A percentile compares a stretch with the other conserved stretches of the same genome.
These are phyloP conservation scores for Brassica hybrid DNA, from an alignment of 441 rosid genomes.

Conservation along the genomic window DNA sequence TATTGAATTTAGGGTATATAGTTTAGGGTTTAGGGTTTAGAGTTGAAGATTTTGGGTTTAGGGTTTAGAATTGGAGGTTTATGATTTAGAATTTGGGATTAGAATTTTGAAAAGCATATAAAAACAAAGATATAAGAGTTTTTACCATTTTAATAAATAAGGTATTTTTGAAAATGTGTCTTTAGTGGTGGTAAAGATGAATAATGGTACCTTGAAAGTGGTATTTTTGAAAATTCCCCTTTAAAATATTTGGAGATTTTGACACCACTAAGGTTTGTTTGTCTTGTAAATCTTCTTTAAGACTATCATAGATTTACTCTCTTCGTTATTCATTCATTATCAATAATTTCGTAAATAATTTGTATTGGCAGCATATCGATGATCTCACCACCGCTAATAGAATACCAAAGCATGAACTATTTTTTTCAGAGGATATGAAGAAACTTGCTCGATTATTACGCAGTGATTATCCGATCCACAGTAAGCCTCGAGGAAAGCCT, in stretches of 20 bases:
- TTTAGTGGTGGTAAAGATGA: too few species aligned
- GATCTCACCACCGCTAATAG: not conserved
- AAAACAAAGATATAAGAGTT: too few species aligned
- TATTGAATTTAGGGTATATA: too few species aligned
- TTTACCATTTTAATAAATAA: too few species aligned
- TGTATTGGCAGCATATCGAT: slow-evolving; percentile 13
- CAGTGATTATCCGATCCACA: slow-evolving; percentile 10
- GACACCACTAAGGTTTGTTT: slow-evolving; percentile 28
- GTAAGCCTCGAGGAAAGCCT: slow-evolving; percentile 23
- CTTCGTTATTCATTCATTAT: not conserved
- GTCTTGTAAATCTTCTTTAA: slow-evolving; percentile 22
- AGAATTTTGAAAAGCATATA: too few species aligned
- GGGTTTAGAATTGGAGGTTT: too few species aligned
- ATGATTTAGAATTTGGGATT: too few species aligned
- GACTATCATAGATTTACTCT: slow-evolving; percentile 1
- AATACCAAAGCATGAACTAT: not conserved
- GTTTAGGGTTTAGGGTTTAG: too few species aligned
- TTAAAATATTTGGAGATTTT: slow-evolving; percentile 6
- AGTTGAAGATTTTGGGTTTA: too few species aligned
- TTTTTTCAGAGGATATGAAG: not conserved
- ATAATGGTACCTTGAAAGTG: too few species aligned
- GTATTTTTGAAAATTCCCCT: too few species aligned
- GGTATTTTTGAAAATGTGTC: too few species aligned
- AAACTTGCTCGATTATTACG: slow-evolving; percentile 13
- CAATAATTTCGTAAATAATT: not conserved